Evolutionary conservation across 2,329 filamentous ascomycete genomes (phyloP).

Genomic region (Fusarium miscanthi): DNA sequence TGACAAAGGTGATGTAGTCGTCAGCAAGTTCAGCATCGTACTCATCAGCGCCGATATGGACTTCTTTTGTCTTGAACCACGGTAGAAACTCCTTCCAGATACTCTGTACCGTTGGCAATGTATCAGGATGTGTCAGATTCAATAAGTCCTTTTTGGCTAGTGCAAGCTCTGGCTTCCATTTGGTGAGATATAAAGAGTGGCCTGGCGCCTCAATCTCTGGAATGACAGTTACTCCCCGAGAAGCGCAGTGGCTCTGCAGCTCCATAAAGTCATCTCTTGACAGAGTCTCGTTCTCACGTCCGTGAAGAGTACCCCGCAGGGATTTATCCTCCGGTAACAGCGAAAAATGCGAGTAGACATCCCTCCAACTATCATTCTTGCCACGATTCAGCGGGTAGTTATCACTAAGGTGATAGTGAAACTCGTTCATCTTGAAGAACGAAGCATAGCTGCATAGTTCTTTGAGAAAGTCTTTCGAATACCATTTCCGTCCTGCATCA

Average conservation of each 20-base stretch:
- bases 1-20: constrained; percentile 24
- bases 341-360: constrained; percentile 22
- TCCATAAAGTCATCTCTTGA: constrained; percentile 3
- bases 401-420: constrained; percentile 24
- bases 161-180: constrained; percentile 20
- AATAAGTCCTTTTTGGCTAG: constrained; percentile 10
- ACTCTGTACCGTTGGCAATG: constrained; percentile 3
- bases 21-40: constrained; percentile 20
- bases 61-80: constrained; percentile 15
- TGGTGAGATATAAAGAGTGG: constrained; percentile 17
- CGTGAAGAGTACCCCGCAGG: constrained; percentile 3
- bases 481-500: constrained; percentile 25
- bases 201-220: constrained; percentile 16
- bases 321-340: constrained; percentile 4
- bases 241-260: constrained; percentile 7
- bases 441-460: constrained; percentile 22
- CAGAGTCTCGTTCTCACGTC: constrained; percentile 13
- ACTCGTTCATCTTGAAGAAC: constrained; percentile 32
- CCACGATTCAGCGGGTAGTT: constrained; percentile 25
- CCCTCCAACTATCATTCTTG: constrained; percentile 22
- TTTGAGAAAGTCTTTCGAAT: constrained; percentile 18
- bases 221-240: constrained; percentile 2
- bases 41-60: constrained; percentile 20
- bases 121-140: constrained; percentile 3
- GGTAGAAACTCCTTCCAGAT: constrained; percentile 20